Conservation (phyloP, 306 rosid species). For the Glycine latifolia region DNA sequence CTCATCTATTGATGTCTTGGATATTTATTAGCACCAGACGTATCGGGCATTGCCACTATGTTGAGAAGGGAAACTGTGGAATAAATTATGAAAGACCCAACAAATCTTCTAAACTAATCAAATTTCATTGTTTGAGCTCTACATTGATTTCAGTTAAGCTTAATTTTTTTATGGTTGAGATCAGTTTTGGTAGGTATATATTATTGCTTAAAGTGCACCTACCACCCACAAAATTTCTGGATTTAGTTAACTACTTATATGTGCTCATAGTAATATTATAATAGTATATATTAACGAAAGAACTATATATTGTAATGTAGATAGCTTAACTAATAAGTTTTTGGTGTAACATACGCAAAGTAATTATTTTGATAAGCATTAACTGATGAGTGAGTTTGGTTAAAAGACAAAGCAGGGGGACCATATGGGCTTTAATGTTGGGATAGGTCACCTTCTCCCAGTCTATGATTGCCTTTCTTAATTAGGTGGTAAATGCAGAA, state of each 20-base stretch:
- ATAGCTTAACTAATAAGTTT: conserved; percentile 44
- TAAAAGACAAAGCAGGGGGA: conserved; percentile 35
- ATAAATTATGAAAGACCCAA: neutral
- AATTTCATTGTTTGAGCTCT: conserved; percentile 9
- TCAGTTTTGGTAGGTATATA: conserved; percentile 29
- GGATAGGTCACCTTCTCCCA: conserved; percentile 23
- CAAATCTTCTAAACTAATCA: neutral
- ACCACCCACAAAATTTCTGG: conserved; percentile 39
- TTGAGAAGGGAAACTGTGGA: neutral
- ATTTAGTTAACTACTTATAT: conserved; percentile 26
- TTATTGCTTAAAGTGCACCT: conserved; percentile 37
- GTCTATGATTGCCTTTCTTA: conserved; percentile 30
- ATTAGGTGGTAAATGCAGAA: conserved; percentile 29
- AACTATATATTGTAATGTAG: conserved; percentile 5
- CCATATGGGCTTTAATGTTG: conserved; percentile 30
- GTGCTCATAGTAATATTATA: neutral
- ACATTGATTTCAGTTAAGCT: neutral
- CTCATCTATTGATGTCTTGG: conserved; percentile 29
- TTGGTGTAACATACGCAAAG: conserved; percentile 11
- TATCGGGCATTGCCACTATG: conserved; percentile 30
- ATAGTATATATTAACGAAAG: neutral
- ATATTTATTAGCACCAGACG: conserved; percentile 34
- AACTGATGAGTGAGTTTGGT: conserved; percentile 33
- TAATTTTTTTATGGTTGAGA: neutral
- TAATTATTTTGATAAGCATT: conserved; percentile 7